A percentile compares a stretch with the other conserved stretches of the same genome.
Evolutionary conservation across 202 grass and related monocot species (phyloP).

Genomic region (Eragrostis tef): DNA sequence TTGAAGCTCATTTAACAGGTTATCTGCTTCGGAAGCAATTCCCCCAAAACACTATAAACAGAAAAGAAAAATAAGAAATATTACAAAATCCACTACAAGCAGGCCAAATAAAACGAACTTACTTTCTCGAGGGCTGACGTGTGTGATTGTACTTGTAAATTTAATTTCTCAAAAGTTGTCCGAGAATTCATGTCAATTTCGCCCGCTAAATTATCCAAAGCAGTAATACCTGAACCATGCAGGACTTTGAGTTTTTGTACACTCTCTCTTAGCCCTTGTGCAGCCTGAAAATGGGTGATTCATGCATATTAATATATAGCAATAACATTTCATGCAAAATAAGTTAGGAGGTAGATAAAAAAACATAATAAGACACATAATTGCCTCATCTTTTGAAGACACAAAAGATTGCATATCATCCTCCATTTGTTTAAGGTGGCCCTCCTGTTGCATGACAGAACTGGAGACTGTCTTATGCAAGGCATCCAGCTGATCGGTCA

Average conservation of each 20-base stretch:
- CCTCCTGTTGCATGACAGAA: conserved; percentile 86
- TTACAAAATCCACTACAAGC: conserved; percentile 22
- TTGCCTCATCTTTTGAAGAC: conserved; percentile 80
- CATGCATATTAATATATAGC: conserved; percentile 38
- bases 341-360: conserved; percentile 27
- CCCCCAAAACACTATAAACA: conserved; percentile 78
- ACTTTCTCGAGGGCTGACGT: conserved; percentile 78
- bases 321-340: conserved; percentile 21
- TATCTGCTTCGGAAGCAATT: conserved; percentile 85
- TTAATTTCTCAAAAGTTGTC: conserved; percentile 78
- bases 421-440: conserved; percentile 94
- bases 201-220: conserved; percentile 74
- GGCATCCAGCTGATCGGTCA: conserved; percentile 75
- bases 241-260: conserved; percentile 72
- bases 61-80: conserved; percentile 45
- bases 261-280: conserved; percentile 72
- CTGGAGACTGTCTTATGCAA: conserved; percentile 82
- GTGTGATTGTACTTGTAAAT: conserved; percentile 85
- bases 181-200: conserved; percentile 87
- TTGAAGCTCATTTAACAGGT: conserved; percentile 81
- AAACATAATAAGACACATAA: conserved; percentile 11
- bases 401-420: conserved; percentile 86
- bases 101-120: conserved; percentile 51
- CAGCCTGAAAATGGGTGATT: conserved; percentile 62
- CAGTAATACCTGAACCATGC: conserved; percentile 76